Evolutionary conservation across 2,329 filamentous ascomycete species (phyloP).

Genomic region (Ophidiomyces ophidiicola): DNA sequence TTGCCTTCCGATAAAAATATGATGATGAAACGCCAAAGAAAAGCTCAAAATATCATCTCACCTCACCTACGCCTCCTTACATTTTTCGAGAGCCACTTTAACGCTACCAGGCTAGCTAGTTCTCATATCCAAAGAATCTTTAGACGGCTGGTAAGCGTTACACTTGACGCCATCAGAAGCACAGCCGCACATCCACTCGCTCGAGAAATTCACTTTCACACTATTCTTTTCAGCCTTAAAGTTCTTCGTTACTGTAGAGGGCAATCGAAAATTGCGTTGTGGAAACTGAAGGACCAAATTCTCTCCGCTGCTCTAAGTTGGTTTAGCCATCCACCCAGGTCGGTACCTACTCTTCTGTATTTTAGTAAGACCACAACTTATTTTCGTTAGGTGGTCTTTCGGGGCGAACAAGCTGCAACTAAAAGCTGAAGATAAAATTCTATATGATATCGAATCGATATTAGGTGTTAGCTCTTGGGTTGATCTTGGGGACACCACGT

Average conservation of each 20-base stretch:
- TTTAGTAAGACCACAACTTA: not conserved
- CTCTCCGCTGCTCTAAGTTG: conserved; percentile 76
- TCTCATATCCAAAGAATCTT: conserved; percentile 72
- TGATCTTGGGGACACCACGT: conserved; percentile 33
- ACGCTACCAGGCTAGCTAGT: conserved; percentile 75
- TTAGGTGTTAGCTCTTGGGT: conserved; percentile 54
- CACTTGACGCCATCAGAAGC: conserved; percentile 59
- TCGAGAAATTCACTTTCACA: conserved; percentile 80
- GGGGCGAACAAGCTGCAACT: conserved; percentile 87
- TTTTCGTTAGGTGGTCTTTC: conserved; percentile 65
- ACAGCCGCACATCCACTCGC: conserved; percentile 72
- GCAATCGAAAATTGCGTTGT: conserved; percentile 53
- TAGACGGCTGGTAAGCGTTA: conserved; percentile 64
- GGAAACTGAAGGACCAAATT: conserved; percentile 78
- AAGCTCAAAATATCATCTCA: conserved; percentile 68
- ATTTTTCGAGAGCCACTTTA: conserved; percentile 90
- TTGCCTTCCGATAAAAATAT: conserved; percentile 73
- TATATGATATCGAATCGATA: conserved; percentile 59
- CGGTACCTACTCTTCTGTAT: conserved; percentile 14
- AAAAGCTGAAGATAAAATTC: conserved; percentile 76
- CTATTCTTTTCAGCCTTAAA: conserved; percentile 68
- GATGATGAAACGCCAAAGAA: conserved; percentile 62
- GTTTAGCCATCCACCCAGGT: conserved; percentile 68
- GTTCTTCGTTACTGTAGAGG: conserved; percentile 60
- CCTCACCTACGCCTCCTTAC: conserved; percentile 78